phyloP scores from a whole-genome alignment of 2,329 filamentous ascomycete genomes.

The Colletotrichum neosansevieriae region DNA sequence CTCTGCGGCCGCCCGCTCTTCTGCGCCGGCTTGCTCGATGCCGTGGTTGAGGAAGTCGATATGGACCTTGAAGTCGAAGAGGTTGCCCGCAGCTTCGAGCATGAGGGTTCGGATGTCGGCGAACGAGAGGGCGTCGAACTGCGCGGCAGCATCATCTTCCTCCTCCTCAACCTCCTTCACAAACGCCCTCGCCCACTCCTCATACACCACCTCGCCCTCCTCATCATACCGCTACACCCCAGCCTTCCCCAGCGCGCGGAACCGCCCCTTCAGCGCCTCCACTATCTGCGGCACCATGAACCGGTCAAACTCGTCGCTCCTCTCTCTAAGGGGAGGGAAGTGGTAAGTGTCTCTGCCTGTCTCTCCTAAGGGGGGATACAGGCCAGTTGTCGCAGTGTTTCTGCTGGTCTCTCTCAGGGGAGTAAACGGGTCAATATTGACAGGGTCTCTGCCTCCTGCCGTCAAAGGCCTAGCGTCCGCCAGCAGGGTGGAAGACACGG shows the following conservation, averaged over 20 bases:
- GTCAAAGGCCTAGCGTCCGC: neutral
- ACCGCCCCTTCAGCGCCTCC: neutral
- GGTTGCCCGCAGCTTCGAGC: neutral
- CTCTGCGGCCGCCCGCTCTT: neutral
- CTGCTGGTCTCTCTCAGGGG: too few species aligned
- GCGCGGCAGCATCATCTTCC: neutral
- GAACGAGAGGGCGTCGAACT: neutral
- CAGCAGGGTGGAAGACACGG: neutral
- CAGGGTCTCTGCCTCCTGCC: neutral
- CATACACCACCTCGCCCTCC: neutral
- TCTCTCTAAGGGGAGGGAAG: neutral
- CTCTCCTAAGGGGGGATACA: neutral
- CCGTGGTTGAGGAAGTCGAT: neutral
- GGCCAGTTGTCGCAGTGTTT: neutral
- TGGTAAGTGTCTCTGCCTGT: too few species aligned
- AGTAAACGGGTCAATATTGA: too few species aligned
- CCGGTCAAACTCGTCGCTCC: slow-evolving; percentile 1
- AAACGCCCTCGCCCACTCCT: neutral
- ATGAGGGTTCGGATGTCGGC: neutral
- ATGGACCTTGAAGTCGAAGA: neutral
- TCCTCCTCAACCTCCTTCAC: neutral
- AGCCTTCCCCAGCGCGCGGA: neutral
- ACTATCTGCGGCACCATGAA: neutral
- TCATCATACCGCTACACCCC: neutral
- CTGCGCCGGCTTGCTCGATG: neutral